Evolutionary conservation across 495 filamentous ascomycete genomes (phyloP).

Genomic region (Neurospora pannonica): DNA sequence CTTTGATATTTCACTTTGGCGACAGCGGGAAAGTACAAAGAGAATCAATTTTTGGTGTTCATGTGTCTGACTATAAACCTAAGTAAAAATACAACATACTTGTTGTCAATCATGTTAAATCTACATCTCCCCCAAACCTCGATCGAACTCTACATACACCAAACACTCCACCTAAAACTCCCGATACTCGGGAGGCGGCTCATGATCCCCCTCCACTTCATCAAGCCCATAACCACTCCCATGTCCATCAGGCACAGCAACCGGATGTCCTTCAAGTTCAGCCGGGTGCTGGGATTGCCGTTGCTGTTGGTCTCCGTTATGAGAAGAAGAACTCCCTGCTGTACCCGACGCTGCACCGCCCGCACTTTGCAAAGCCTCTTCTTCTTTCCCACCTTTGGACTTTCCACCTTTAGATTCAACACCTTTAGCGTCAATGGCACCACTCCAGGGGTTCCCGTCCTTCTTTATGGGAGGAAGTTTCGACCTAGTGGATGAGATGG

Average conservation of each 20-base stretch:
- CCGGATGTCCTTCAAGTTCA: not conserved
- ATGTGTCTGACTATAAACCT: not conserved
- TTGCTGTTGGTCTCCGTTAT: not conserved
- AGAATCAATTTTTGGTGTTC: not conserved
- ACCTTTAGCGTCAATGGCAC: too few species aligned
- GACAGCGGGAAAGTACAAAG: not conserved
- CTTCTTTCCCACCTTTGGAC: not conserved
- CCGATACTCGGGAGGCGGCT: not conserved
- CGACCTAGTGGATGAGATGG: not conserved
- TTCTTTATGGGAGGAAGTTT: not conserved
- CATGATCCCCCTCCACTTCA: not conserved
- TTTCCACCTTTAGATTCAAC: not conserved
- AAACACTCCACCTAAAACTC: not conserved
- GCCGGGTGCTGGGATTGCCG: not conserved
- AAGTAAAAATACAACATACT: too few species aligned
- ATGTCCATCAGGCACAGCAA: not conserved
- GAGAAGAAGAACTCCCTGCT: not conserved
- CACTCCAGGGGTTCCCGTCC: not conserved
- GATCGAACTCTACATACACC: too few species aligned
- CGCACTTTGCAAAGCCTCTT: not conserved
- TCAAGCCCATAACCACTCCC: not conserved
- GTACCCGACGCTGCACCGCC: not conserved
- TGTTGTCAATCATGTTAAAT: too few species aligned
- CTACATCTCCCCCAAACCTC: too few species aligned
- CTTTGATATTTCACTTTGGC: not conserved